phyloP scores from a whole-genome alignment of 208 protist genomes.

The Wallacemonas rigidus region DNA sequence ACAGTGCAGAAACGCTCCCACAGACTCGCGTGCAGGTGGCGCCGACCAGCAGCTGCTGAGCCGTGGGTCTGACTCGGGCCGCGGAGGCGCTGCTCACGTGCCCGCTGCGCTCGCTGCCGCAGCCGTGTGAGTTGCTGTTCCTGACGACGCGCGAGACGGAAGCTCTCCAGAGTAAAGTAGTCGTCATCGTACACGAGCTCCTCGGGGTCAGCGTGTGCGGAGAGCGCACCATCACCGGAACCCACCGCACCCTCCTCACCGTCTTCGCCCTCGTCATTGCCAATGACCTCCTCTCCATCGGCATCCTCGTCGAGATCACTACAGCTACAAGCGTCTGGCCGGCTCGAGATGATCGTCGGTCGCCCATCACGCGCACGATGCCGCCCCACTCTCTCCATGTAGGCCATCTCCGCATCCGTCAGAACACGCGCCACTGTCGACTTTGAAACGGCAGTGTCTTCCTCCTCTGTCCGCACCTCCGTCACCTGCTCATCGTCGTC shows the following conservation, averaged over 20 bases:
- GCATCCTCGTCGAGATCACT: conserved; percentile 11
- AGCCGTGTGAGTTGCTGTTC: conserved; percentile 40
- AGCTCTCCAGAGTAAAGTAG: conserved; percentile 51
- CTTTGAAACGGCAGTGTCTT: background rate
- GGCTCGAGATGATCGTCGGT: conserved; percentile 7
- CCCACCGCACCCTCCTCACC: conserved; percentile 7
- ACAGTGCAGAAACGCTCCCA: conserved; percentile 69
- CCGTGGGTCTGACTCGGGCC: too few species aligned
- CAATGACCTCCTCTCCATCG: background rate
- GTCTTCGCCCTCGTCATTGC: conserved; percentile 8
- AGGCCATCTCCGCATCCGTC: conserved; percentile 17
- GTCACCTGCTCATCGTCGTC: conserved; percentile 12
- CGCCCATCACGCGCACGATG: background rate
- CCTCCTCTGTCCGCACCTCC: background rate
- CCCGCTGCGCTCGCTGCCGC: conserved; percentile 18
- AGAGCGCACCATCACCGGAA: background rate
- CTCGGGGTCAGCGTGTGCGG: conserved; percentile 19
- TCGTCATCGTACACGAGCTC: conserved; percentile 75
- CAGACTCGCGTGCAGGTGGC: conserved; percentile 19
- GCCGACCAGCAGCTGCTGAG: conserved; percentile 19
- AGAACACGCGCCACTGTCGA: background rate
- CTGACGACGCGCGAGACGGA: conserved; percentile 55
- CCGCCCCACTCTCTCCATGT: background rate
- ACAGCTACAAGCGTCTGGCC: conserved; percentile 5
- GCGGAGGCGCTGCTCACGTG: conserved; percentile 9